Conservation (phyloP, 2,329 filamentous ascomycete genomes). For the Dactylonectria estremocensis region DNA sequence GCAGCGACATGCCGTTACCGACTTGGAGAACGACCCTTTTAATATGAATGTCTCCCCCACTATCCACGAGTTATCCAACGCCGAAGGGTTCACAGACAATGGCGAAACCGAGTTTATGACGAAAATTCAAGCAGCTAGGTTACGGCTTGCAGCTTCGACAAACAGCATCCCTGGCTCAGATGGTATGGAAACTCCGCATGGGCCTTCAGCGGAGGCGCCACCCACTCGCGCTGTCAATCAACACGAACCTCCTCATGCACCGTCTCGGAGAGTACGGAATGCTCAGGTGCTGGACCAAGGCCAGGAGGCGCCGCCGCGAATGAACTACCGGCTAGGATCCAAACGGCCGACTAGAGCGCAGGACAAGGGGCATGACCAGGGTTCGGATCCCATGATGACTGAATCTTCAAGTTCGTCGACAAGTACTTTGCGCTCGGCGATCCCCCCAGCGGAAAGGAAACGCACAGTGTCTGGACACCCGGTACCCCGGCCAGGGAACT, state of each 20-base stretch:
- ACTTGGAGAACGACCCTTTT: constrained; percentile 66
- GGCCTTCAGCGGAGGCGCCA: constrained; percentile 42
- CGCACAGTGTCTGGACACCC: constrained; percentile 92
- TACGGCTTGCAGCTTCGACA: constrained; percentile 59
- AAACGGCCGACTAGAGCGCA: constrained; percentile 59
- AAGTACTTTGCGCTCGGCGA: constrained; percentile 56
- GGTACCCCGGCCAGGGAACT: constrained; percentile 66
- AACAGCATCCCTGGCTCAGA: constrained; percentile 63
- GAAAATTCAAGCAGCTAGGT: constrained; percentile 67
- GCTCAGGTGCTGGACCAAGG: constrained; percentile 67
- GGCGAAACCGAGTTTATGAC: constrained; percentile 69
- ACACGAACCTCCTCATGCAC: constrained; percentile 67
- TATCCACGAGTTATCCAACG: constrained; percentile 60
- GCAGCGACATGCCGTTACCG: constrained; percentile 56
- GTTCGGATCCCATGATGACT: constrained; percentile 57
- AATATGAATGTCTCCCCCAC: constrained; percentile 60
- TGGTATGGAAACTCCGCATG: constrained; percentile 73
- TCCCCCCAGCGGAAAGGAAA: constrained; percentile 78
- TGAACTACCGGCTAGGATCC: constrained; percentile 70
- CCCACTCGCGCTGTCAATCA: constrained; percentile 43
- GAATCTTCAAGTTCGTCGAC: constrained; percentile 58
- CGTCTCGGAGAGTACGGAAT: constrained; percentile 68
- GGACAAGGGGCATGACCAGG: constrained; percentile 54
- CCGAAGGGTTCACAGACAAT: constrained; percentile 57
- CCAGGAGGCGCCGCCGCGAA: constrained; percentile 74